phyloP scores from a whole-genome alignment of 257 asterid species.

The Verbena officinalis region DNA sequence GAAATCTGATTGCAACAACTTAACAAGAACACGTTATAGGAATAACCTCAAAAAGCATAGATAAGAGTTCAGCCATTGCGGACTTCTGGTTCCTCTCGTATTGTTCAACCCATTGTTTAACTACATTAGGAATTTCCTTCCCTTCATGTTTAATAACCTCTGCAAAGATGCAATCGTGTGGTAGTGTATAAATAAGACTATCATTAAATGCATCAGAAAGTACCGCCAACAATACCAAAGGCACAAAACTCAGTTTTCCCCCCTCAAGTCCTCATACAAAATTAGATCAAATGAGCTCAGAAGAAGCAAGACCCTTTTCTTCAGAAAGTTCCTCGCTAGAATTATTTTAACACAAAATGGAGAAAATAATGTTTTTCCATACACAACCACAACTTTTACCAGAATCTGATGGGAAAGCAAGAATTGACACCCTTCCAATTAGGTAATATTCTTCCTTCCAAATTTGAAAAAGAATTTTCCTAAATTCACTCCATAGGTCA shows the following conservation, averaged over 20 bases:
- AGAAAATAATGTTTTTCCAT: not conserved
- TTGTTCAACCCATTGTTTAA: slow-evolving; percentile 82
- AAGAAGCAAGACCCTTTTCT: slow-evolving; percentile 7
- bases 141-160: slow-evolving; percentile 80
- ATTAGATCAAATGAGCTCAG: slow-evolving; percentile 4
- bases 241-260: slow-evolving; percentile 12
- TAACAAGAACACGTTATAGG: slow-evolving; percentile 16
- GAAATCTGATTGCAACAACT: slow-evolving; percentile 16
- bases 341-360: not conserved
- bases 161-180: slow-evolving; percentile 33
- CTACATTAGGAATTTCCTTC: slow-evolving; percentile 77
- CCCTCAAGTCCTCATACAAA: not conserved
- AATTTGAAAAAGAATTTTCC: slow-evolving; percentile 3
- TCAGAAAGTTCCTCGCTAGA: not conserved
- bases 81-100: slow-evolving; percentile 74
- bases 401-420: not conserved
- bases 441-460: slow-evolving; percentile 7
- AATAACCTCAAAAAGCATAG: slow-evolving; percentile 85
- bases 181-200: slow-evolving; percentile 9
- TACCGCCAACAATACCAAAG: slow-evolving; percentile 12
- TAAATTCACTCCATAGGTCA: not conserved
- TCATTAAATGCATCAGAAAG: slow-evolving; percentile 15
- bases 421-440: not conserved
- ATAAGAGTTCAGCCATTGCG: slow-evolving; percentile 74
- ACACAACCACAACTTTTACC: slow-evolving; percentile 2